Percentiles rank a stretch among this genome's conserved stretches.
Conservation (phyloP, 768 basidiomycete genomes). For the Psilocybe tampanensis region DNA sequence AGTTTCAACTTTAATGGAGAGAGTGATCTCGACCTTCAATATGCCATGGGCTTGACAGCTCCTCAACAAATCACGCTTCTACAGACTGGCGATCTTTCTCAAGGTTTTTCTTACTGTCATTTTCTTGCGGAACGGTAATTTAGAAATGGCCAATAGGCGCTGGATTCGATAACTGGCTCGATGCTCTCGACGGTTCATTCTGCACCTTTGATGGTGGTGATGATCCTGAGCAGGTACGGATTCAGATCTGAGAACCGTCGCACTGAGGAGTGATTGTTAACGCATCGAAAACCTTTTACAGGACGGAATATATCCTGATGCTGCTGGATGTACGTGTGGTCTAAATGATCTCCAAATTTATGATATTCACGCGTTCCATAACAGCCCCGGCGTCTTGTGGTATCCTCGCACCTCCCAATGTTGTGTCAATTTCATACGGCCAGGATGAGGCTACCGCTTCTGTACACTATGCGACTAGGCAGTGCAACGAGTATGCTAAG, state of each 20-base stretch:
- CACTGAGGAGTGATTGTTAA: not conserved
- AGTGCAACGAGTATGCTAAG: constrained; percentile 39
- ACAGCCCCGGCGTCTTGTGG: constrained; percentile 40
- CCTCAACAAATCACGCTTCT: constrained; percentile 42
- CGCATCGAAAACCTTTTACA: not conserved
- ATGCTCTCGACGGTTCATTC: constrained; percentile 46
- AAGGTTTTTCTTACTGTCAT: constrained; percentile 27
- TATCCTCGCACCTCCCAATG: constrained; percentile 35
- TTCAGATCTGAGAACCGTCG: not conserved
- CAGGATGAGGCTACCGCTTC: constrained; percentile 35
- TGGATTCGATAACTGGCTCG: constrained; percentile 49
- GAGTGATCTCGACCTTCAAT: constrained; percentile 60
- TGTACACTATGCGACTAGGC: constrained; percentile 32
- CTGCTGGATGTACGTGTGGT: constrained; percentile 18
- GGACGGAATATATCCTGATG: constrained; percentile 26
- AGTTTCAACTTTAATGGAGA: constrained; percentile 55
- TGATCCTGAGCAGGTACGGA: constrained; percentile 33
- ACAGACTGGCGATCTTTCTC: constrained; percentile 43
- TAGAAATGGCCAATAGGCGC: constrained; percentile 33
- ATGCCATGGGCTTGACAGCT: constrained; percentile 49
- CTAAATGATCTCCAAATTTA: not conserved
- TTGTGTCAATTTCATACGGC: constrained; percentile 37
- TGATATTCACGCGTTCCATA: not conserved
- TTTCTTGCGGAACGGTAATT: not conserved
- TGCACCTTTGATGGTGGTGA: constrained; percentile 50